Percentiles rank a stretch among this genome's conserved stretches.
phyloP scores from a whole-genome alignment of 345 rosid genomes.

The sweet orange (Citrus sinensis) region DNA sequence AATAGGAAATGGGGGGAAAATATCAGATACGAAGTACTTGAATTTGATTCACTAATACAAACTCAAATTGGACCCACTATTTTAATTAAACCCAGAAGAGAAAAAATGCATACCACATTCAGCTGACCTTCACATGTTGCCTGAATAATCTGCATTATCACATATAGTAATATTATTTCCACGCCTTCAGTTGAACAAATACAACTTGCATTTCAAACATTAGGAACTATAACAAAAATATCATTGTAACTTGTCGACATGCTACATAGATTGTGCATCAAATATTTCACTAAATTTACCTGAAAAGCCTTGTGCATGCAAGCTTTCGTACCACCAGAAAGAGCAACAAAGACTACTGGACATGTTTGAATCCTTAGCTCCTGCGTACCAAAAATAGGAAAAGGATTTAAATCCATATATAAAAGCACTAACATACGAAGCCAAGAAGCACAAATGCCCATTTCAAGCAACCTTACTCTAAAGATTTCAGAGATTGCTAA shows the following conservation, averaged over 20 bases:
- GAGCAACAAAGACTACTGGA: constrained; percentile 72
- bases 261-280: not conserved
- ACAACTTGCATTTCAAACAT: not conserved
- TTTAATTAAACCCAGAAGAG: not conserved
- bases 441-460: not conserved
- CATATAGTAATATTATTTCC: constrained; percentile 6
- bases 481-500: not conserved
- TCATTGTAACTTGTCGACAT: not conserved
- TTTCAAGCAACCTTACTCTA: not conserved
- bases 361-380: constrained; percentile 58
- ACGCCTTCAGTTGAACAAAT: not conserved
- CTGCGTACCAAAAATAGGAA: constrained; percentile 28
- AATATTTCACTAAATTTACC: constrained; percentile 29
- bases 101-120: constrained; percentile 39
- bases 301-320: constrained; percentile 87
- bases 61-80: not conserved
- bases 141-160: constrained; percentile 53
- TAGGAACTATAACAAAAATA: not conserved
- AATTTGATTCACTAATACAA: not conserved
- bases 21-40: constrained; percentile 1
- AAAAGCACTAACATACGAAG: not conserved
- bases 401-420: constrained; percentile 3
- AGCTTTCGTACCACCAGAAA: constrained; percentile 90
- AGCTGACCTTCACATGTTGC: constrained; percentile 57
- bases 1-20: constrained; percentile 4